These are phyloP conservation scores for Raphanus hybrid DNA, from an alignment of 441 rosid species.

Conservation along the genomic window DNA sequence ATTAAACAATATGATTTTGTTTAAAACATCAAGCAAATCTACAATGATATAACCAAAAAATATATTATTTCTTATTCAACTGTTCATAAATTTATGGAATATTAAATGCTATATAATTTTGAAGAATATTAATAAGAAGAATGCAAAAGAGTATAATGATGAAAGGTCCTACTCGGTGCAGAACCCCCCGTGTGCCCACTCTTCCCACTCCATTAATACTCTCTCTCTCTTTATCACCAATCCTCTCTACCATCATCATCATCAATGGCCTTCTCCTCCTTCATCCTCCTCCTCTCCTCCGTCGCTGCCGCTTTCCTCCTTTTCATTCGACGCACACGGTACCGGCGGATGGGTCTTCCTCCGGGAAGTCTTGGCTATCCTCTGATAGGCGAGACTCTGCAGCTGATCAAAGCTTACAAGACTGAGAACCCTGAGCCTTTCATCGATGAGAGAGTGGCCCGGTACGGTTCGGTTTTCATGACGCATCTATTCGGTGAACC, in stretches of 20 bases:
- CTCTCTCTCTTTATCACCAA: slow-evolving; percentile 15
- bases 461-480: slow-evolving; percentile 80
- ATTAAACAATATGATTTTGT: not conserved
- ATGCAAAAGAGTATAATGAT: slow-evolving; percentile 45
- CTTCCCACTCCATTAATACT: slow-evolving; percentile 45
- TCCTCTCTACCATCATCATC: slow-evolving; percentile 11
- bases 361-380: slow-evolving; percentile 88
- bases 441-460: slow-evolving; percentile 76
- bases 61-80: not conserved
- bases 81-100: not conserved
- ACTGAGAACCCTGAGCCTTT: slow-evolving; percentile 96
- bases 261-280: slow-evolving; percentile 29
- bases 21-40: not conserved
- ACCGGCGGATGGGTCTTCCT: slow-evolving; percentile 65
- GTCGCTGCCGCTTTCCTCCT: slow-evolving; percentile 37
- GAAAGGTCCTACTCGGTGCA: slow-evolving; percentile 44
- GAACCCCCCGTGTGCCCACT: slow-evolving; percentile 50
- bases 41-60: not conserved
- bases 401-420: slow-evolving; percentile 87
- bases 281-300: slow-evolving; percentile 20
- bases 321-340: slow-evolving; percentile 47
- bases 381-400: slow-evolving; percentile 81
- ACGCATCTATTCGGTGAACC: slow-evolving; percentile 93
- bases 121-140: slow-evolving; percentile 26
- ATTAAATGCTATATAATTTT: not conserved